Evolutionary conservation across 2,329 filamentous ascomycete species (phyloP).

Genomic region (Fusarium pilosicola): DNA sequence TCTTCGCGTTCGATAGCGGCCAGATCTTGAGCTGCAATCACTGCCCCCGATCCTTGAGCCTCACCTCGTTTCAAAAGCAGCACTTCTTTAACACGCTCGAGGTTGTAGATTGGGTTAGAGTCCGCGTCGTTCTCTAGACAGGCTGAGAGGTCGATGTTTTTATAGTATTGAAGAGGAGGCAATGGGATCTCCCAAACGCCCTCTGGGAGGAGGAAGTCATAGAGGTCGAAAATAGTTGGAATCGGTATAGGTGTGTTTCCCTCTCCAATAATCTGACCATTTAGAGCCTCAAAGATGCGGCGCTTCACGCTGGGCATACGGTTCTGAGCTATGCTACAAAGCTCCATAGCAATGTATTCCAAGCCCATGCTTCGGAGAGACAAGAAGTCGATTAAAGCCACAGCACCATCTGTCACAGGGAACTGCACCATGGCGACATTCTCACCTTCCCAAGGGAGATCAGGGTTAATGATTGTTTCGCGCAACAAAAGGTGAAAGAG

Average conservation of each 20-base stretch:
- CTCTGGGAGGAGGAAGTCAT: constrained; percentile 79
- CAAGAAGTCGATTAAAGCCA: constrained; percentile 81
- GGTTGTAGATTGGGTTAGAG: constrained; percentile 69
- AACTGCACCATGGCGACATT: constrained; percentile 71
- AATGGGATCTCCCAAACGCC: constrained; percentile 61
- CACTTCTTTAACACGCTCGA: constrained; percentile 78
- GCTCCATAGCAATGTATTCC: constrained; percentile 86
- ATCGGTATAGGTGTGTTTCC: constrained; percentile 74
- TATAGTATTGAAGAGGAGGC: constrained; percentile 68
- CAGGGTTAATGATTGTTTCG: constrained; percentile 75
- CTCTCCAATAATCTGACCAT: constrained; percentile 76
- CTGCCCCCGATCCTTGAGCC: constrained; percentile 58
- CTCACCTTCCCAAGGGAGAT: constrained; percentile 78
- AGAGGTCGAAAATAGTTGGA: constrained; percentile 87
- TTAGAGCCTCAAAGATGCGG: constrained; percentile 76
- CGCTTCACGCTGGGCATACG: constrained; percentile 76
- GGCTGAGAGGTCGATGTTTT: constrained; percentile 72
- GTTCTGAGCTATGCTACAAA: constrained; percentile 79
- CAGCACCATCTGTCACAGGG: constrained; percentile 72
- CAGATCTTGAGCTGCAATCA: constrained; percentile 62
- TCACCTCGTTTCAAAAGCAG: constrained; percentile 76
- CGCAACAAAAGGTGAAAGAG: constrained; percentile 80
- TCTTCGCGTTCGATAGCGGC: constrained; percentile 67
- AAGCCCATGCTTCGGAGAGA: constrained; percentile 79
- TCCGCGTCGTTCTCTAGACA: constrained; percentile 72